phyloP scores from a whole-genome alignment of 1,284 basidiomycete species.

The Spongispora temasekensis region DNA sequence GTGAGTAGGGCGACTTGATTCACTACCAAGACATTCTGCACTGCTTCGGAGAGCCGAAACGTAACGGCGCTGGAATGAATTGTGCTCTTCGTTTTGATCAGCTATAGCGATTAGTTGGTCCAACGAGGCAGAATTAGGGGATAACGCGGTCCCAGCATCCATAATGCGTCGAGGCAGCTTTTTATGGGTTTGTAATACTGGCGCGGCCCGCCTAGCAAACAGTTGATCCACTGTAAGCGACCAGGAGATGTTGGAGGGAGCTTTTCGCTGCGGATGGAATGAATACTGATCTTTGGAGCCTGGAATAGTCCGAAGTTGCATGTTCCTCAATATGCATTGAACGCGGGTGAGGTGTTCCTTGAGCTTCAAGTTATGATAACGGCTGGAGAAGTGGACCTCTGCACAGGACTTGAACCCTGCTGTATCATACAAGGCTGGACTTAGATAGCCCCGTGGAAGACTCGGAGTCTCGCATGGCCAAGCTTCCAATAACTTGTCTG shows the following conservation, averaged over 20 bases:
- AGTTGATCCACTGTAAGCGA: neutral
- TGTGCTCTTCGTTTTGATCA: slow-evolving; percentile 2
- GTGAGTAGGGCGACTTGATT: neutral
- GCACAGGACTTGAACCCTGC: neutral
- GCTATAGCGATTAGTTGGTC: slow-evolving; percentile 10
- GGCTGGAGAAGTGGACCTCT: slow-evolving; percentile 9
- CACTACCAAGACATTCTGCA: slow-evolving; percentile 12
- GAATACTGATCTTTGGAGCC: neutral
- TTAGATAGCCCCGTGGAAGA: slow-evolving; percentile 3
- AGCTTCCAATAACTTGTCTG: neutral
- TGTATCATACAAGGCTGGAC: slow-evolving; percentile 9
- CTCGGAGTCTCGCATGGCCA: slow-evolving; percentile 26
- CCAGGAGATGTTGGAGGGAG: neutral
- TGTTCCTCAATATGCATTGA: slow-evolving; percentile 14
- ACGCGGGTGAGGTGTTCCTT: slow-evolving; percentile 1
- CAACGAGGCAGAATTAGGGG: neutral
- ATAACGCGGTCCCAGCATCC: neutral
- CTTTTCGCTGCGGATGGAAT: neutral
- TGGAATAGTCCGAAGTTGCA: neutral
- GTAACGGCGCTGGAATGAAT: slow-evolving; percentile 21
- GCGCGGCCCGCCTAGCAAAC: neutral
- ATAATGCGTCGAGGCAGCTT: neutral
- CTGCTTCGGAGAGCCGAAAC: slow-evolving; percentile 17
- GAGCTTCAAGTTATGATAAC: slow-evolving; percentile 18
- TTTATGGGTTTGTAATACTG: neutral